Conservation (phyloP, 83 land plant species). For the Thuja plicata region DNA sequence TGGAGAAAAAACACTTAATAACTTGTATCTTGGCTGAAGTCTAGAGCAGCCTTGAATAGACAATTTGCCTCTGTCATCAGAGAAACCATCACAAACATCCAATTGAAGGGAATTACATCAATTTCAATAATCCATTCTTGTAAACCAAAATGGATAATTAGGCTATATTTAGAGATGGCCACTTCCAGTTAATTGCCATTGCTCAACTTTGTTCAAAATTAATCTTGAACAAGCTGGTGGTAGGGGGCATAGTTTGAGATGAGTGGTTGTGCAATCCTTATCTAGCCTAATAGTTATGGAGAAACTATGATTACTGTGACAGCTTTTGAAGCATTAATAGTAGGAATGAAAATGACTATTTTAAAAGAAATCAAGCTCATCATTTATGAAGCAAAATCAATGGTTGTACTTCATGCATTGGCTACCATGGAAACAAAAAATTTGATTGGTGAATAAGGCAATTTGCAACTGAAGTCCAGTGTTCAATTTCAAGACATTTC, state of each 20-base stretch:
- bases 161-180: background rate
- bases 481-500: too few relatives aligned
- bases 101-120: background rate
- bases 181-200: background rate
- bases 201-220: background rate
- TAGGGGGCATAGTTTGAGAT: too few relatives aligned
- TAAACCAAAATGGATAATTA: too few relatives aligned
- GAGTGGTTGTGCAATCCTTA: background rate
- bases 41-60: background rate
- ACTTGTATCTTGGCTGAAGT: background rate
- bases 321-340: background rate
- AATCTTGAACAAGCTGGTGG: background rate
- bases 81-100: background rate
- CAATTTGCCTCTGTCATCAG: background rate
- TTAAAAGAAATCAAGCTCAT: background rate
- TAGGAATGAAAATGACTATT: background rate
- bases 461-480: too few relatives aligned
- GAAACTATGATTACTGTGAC: background rate
- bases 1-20: background rate
- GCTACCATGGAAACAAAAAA: too few relatives aligned
- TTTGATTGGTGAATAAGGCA: too few relatives aligned
- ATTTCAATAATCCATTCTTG: too few relatives aligned
- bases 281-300: background rate
- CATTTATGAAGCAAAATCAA: background rate
- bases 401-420: background rate